Base-by-base conservation (phyloP, 495 filamentous ascomycete genomes). In the Niebla homalea region DNA sequence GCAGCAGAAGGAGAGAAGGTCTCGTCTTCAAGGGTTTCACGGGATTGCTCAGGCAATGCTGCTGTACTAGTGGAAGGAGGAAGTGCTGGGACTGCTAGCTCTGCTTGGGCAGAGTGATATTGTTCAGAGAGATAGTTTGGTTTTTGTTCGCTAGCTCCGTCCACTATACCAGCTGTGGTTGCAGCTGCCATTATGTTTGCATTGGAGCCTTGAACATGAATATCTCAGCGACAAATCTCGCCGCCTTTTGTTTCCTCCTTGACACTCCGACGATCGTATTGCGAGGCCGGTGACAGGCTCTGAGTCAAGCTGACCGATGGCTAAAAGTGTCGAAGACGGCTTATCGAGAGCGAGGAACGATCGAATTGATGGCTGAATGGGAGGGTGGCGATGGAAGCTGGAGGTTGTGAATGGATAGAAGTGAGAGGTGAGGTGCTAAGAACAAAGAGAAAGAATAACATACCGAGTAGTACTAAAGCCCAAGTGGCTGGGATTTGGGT, bases 71-170 rank as follows among this genome's bases (percentile, higher is more conserved):
- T 44, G 19, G 25, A 61, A 56, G 51, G 49, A 54, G 48, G 66
- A 62, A 61, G 67, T 68, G 53, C 70, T 21, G 45, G 36, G 59
- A 57, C 68, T 36, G 49, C 67, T 56, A 66, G 67, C 49, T 74
- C 57, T 58, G 70, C 65, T 54, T 62, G 66, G 44, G 71, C 70
- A 60, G 72, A 72, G 62, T 77, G 72, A 66, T 76, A 77, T 58
- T 75, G 71, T 61, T 77, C 70, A 56, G 70, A 70, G 52, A 71
- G 64, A 70, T 66, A 76, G 69, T 76, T 69, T 60, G 73, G 67
- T 50, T 48, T 55, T 46, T 54, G 50, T 54, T 49, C 51, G 40
- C 55, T 57, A 57, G 18, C 40, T 51, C 32, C 53, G 41, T 48
- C 54, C 43, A 15, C 45, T 48, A 35, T 16, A 48, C n/a, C 45